Percentiles rank a stretch among this genome's conserved stretches.
phyloP scores from a whole-genome alignment of 169 alveolate species.

The Toxoplasma gondii region DNA sequence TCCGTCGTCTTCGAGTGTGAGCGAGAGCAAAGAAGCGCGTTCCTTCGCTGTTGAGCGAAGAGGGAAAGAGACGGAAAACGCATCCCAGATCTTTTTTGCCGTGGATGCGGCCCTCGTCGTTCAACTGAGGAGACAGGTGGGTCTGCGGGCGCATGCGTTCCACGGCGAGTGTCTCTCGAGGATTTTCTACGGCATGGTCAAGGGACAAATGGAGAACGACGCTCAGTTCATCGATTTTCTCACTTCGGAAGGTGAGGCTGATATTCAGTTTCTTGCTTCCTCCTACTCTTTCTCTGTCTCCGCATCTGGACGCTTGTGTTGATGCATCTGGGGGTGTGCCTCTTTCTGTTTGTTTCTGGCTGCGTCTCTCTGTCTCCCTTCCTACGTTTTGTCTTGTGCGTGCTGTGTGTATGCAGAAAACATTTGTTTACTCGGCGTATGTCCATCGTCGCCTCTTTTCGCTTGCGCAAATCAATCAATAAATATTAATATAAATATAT shows the following conservation, averaged over 20 bases:
- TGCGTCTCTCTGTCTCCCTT: background rate
- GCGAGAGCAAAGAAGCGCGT: background rate
- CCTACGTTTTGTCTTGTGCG: background rate
- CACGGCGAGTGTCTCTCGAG: slow-evolving; percentile 40
- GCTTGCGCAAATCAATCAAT: no score
- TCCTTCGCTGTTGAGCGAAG: background rate
- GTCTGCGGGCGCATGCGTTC: background rate
- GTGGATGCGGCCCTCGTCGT: background rate
- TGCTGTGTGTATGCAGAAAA: no score
- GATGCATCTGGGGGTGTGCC: background rate
- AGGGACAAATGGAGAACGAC: background rate
- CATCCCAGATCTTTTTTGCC: background rate
- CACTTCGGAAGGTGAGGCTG: slow-evolving; percentile 21
- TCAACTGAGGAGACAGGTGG: slow-evolving; percentile 29
- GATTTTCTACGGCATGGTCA: slow-evolving; percentile 32
- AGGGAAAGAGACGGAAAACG: background rate
- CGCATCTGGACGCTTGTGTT: no score
- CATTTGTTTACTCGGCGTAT: no score
- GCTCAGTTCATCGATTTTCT: slow-evolving; percentile 15
- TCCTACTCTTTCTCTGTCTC: background rate
- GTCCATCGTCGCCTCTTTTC: no score
- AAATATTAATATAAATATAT: no score
- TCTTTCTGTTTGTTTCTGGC: background rate
- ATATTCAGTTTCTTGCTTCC: background rate
- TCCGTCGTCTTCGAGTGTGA: background rate